phyloP scores from a whole-genome alignment of 140 eudicot species.

The Bidens hawaiensis region DNA sequence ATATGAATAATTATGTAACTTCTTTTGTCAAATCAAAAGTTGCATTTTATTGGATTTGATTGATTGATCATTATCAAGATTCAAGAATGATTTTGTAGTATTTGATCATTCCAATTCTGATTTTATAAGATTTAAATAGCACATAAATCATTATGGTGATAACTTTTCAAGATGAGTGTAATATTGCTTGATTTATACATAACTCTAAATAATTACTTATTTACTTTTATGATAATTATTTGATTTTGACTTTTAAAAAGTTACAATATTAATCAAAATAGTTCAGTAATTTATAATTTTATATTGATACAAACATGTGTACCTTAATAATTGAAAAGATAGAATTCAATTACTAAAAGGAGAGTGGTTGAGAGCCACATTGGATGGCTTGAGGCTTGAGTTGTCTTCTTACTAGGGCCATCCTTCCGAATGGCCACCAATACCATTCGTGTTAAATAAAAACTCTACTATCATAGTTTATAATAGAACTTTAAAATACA shows the following conservation, averaged over 20 bases:
- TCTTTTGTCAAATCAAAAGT: neutral
- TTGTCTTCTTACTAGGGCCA: constrained; percentile 19
- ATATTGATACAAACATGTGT: constrained; percentile 15
- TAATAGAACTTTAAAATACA: too few species aligned
- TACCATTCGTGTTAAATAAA: constrained; percentile 17
- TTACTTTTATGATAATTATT: neutral
- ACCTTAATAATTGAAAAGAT: constrained; percentile 24
- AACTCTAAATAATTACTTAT: neutral
- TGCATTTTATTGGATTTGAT: neutral
- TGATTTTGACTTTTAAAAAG: neutral
- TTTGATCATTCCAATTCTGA: neutral
- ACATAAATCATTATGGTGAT: neutral
- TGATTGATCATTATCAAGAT: neutral
- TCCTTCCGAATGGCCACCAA: constrained; percentile 21
- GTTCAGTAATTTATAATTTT: neutral
- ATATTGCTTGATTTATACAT: neutral
- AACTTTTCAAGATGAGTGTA: neutral
- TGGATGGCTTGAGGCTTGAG: constrained; percentile 26
- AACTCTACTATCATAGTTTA: too few species aligned
- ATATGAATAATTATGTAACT: neutral
- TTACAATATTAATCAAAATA: neutral
- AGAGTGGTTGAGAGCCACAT: constrained; percentile 28
- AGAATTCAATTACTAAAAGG: constrained; percentile 8
- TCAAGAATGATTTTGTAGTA: neutral
- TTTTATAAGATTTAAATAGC: neutral